These are phyloP conservation scores for Boeremia lycopersici DNA, from an alignment of 2,329 filamentous ascomycete genomes.

Conservation along the genomic window DNA sequence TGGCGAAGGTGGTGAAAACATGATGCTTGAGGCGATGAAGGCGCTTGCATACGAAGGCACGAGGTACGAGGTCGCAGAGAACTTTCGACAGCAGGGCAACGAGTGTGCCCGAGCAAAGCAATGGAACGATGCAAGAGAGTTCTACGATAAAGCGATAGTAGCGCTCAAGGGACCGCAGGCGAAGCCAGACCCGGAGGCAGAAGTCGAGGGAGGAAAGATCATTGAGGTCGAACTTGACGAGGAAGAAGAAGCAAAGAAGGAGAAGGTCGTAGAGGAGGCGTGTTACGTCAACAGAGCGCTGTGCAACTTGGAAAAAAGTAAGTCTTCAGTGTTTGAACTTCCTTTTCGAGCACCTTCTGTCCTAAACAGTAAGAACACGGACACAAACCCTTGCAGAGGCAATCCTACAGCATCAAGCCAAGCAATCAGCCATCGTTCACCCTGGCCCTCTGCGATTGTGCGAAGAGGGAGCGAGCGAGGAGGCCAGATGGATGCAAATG, in stretches of 20 bases:
- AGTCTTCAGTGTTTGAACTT: conserved; percentile 25
- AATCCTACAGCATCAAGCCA: neutral
- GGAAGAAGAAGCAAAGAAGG: conserved; percentile 65
- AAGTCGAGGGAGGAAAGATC: conserved; percentile 47
- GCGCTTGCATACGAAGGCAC: conserved; percentile 94
- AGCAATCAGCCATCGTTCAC: neutral
- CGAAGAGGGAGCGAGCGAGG: neutral
- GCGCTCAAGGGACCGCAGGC: conserved; percentile 68
- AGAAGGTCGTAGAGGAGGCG: conserved; percentile 72
- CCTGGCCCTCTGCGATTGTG: neutral
- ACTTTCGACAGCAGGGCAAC: conserved; percentile 92
- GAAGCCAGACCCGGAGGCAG: conserved; percentile 44
- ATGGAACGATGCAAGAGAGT: conserved; percentile 86
- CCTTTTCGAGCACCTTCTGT: neutral
- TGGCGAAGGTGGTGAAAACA: conserved; percentile 72
- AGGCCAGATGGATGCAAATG: conserved; percentile 4
- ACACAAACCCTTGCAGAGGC: neutral
- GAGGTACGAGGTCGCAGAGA: conserved; percentile 77
- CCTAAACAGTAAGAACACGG: neutral
- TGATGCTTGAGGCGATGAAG: conserved; percentile 82
- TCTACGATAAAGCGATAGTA: conserved; percentile 84
- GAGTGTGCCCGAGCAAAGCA: conserved; percentile 77
- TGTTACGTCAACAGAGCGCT: conserved; percentile 87
- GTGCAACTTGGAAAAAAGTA: conserved; percentile 83
- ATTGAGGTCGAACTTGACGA: conserved; percentile 60